Conservation (phyloP, 257 asterid genomes). For the Fraxinus pennsylvanica region DNA sequence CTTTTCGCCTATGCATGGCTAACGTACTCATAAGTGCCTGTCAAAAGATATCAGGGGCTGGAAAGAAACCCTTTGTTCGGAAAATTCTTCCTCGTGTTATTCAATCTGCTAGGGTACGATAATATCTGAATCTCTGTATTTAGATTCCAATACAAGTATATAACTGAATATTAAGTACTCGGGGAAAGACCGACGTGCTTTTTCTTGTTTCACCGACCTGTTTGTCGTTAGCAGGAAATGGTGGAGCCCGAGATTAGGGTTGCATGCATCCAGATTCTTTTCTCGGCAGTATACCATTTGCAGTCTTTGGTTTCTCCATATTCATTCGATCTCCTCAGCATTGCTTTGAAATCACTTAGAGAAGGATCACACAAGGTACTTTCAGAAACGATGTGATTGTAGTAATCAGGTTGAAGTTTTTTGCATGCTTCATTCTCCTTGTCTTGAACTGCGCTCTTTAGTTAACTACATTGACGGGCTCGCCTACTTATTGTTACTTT, state of each 20-base stretch:
- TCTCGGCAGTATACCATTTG: slow-evolving; percentile 68
- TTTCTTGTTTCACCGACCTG: background rate
- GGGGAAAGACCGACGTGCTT: background rate
- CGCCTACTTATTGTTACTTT: slow-evolving; percentile 22
- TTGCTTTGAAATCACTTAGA: slow-evolving; percentile 61
- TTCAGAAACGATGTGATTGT: background rate
- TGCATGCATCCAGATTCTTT: slow-evolving; percentile 78
- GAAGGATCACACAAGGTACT: slow-evolving; percentile 69
- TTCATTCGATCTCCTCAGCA: slow-evolving; percentile 52
- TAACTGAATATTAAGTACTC: slow-evolving; percentile 1
- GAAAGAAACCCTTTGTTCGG: slow-evolving; percentile 56
- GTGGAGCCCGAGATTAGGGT: slow-evolving; percentile 58
- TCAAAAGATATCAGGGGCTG: slow-evolving; percentile 63
- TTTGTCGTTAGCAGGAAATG: slow-evolving; percentile 42
- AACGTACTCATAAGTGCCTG: slow-evolving; percentile 86
- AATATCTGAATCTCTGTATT: background rate
- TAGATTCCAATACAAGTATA: slow-evolving; percentile 7
- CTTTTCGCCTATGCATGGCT: slow-evolving; percentile 84
- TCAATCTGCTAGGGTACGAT: slow-evolving; percentile 45
- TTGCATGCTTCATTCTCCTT: background rate
- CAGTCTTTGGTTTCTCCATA: slow-evolving; percentile 59
- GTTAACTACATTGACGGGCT: too few relatives aligned
- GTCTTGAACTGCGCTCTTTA: background rate
- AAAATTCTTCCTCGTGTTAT: slow-evolving; percentile 56
- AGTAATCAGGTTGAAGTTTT: background rate